Percentiles rank a stretch among this genome's conserved stretches.
Evolutionary conservation across 345 rosid species (phyloP).

Genomic region (Pugionium cornutum): DNA sequence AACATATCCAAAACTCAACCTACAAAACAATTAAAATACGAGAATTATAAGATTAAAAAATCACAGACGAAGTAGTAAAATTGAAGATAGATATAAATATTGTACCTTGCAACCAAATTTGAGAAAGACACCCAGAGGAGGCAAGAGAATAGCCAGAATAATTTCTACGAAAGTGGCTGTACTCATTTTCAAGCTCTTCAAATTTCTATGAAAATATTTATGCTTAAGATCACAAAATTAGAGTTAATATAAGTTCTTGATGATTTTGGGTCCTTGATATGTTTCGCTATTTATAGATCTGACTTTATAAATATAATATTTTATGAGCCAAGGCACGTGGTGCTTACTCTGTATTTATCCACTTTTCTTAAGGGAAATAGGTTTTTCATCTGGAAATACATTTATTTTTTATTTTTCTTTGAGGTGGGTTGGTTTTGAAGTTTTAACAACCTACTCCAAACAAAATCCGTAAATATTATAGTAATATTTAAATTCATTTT

Average conservation of each 20-base stretch:
- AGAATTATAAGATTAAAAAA: not conserved
- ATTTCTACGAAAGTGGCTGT: constrained; percentile 65
- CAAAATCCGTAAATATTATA: no score
- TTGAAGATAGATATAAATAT: not conserved
- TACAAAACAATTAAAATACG: constrained; percentile 25
- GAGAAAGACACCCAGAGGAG: constrained; percentile 91
- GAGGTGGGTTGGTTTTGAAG: no score
- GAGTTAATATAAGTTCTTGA: constrained; percentile 1
- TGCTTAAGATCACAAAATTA: not conserved
- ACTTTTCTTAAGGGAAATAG: not conserved
- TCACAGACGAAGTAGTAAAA: not conserved
- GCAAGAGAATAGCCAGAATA: constrained; percentile 74
- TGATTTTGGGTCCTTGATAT: constrained; percentile 14
- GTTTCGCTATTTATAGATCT: constrained; percentile 15
- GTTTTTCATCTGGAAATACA: not conserved
- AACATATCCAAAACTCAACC: constrained; percentile 88
- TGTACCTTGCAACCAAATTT: constrained; percentile 61
- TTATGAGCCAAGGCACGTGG: constrained; percentile 31
- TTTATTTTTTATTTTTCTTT: not conserved
- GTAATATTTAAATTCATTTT: no score
- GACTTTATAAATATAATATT: not conserved
- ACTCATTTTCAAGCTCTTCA: constrained; percentile 31
- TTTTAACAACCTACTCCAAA: no score
- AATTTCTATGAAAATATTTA: not conserved
- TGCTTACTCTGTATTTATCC: constrained; percentile 14